Conservation (phyloP, 805 yeast genomes). For the Candida adriatica region DNA sequence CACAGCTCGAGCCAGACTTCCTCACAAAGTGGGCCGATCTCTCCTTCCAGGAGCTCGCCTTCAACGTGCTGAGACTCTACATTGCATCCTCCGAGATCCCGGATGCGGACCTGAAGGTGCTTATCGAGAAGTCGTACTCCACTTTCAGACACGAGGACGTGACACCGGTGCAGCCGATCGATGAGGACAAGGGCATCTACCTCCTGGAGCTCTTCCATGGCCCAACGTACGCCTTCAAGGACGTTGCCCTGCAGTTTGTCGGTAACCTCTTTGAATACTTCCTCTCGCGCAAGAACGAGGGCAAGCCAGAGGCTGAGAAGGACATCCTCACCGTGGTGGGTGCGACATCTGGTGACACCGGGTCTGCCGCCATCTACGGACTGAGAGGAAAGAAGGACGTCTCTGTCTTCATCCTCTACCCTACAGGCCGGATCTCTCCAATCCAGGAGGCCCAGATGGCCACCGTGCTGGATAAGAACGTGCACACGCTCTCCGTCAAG, state of each 20-base stretch:
- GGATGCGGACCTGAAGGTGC: conserved; percentile 51
- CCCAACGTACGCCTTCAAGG: conserved; percentile 98
- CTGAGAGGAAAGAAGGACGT: conserved; percentile 95
- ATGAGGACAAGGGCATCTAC: conserved; percentile 52
- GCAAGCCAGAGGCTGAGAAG: conserved; percentile 47
- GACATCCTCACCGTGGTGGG: conserved; percentile 94
- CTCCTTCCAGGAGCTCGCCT: conserved; percentile 81
- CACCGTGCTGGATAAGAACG: conserved; percentile 86
- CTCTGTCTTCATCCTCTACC: conserved; percentile 93
- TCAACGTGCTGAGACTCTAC: conserved; percentile 76
- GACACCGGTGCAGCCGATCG: conserved; percentile 71
- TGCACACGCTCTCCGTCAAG: conserved; percentile 89
- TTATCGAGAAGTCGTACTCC: conserved; percentile 71
- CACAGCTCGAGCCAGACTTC: conserved; percentile 48
- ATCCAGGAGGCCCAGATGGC: conserved; percentile 99
- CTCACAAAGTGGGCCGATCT: conserved; percentile 65
- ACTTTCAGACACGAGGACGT: conserved; percentile 86
- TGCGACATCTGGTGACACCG: conserved; percentile 99
- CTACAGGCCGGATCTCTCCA: conserved; percentile 96
- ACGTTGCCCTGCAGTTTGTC: conserved; percentile 95
- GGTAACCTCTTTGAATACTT: conserved; percentile 96
- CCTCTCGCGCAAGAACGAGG: conserved; percentile 63
- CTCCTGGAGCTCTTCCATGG: conserved; percentile 95
- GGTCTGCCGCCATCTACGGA: conserved; percentile 98
- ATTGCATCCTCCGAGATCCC: conserved; percentile 70